A percentile compares a stretch with the other conserved stretches of the same genome.
Evolutionary conservation across 2,329 filamentous ascomycete genomes (phyloP).

Genomic region (Capronia epimyces): DNA sequence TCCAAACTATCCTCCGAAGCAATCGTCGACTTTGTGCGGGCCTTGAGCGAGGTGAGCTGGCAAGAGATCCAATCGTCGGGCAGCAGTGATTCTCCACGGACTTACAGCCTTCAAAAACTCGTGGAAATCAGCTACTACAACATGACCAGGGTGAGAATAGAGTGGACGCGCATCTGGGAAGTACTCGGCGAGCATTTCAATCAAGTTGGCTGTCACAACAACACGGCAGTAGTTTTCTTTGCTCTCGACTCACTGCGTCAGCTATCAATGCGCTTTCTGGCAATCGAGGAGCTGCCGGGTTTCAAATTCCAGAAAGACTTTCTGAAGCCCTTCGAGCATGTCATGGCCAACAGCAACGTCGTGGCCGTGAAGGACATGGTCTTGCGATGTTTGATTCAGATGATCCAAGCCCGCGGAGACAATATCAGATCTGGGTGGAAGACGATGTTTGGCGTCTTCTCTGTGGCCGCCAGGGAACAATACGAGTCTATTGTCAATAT

Average conservation of each 20-base stretch:
- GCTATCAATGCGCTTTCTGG: slow-evolving; percentile 97
- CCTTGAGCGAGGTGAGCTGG: slow-evolving; percentile 94
- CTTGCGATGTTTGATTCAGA: slow-evolving; percentile 90
- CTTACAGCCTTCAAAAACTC: slow-evolving; percentile 94
- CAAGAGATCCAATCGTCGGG: slow-evolving; percentile 98
- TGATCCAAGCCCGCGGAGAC: slow-evolving; percentile 95
- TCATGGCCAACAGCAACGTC: slow-evolving; percentile 87
- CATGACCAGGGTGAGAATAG: slow-evolving; percentile 96
- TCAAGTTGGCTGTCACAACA: slow-evolving; percentile 90
- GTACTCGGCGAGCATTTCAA: slow-evolving; percentile 99
- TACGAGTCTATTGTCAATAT: slow-evolving; percentile 95
- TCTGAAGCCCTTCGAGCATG: slow-evolving; percentile 94
- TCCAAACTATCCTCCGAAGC: slow-evolving; percentile 88
- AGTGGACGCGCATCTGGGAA: slow-evolving; percentile 97
- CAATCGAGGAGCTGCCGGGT: slow-evolving; percentile 92
- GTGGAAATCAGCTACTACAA: slow-evolving; percentile 99
- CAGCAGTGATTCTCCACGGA: slow-evolving; percentile 88
- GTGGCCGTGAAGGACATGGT: slow-evolving; percentile 97
- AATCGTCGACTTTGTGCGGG: slow-evolving; percentile 90
- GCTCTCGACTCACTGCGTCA: slow-evolving; percentile 92
- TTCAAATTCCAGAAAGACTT: slow-evolving; percentile 99
- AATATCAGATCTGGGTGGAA: slow-evolving; percentile 98
- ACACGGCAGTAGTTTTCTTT: slow-evolving; percentile 96
- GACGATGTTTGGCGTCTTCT: slow-evolving; percentile 99
- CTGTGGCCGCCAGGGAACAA: slow-evolving; percentile 84